phyloP scores from a whole-genome alignment of 306 rosid genomes.

The Rosa lucieae region DNA sequence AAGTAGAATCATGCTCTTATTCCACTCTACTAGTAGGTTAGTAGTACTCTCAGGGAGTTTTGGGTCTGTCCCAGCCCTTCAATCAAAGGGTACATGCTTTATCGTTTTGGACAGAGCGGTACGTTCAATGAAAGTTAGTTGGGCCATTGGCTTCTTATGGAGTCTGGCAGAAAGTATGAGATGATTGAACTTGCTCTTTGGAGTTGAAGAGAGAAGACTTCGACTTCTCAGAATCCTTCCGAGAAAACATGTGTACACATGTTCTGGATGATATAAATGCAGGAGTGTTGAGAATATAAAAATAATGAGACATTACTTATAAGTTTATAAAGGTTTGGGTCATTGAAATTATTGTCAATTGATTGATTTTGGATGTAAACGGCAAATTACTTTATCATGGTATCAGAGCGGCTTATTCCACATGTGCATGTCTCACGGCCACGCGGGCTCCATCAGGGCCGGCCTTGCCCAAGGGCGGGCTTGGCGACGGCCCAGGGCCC shows the following conservation, averaged over 20 bases:
- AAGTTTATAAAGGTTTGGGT: no score
- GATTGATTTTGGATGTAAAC: no score
- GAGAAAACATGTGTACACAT: not conserved
- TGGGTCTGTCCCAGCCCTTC: not conserved
- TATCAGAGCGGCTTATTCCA: no score
- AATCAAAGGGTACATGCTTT: not conserved
- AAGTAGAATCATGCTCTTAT: not conserved
- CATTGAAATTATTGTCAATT: no score
- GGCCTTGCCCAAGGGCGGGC: no score
- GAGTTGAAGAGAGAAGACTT: not conserved
- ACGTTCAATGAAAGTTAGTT: not conserved
- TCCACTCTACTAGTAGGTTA: not conserved
- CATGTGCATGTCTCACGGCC: no score
- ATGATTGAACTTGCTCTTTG: not conserved
- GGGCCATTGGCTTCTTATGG: not conserved
- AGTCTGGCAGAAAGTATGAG: not conserved
- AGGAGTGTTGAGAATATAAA: no score
- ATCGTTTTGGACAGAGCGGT: not conserved
- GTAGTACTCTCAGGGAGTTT: not conserved
- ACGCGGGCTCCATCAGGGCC: no score
- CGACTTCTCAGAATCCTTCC: not conserved
- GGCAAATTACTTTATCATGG: no score
- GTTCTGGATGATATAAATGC: not conserved
- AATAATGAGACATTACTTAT: no score
- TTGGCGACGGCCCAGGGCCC: no score